A percentile compares a stretch with the other conserved stretches of the same genome.
phyloP scores from a whole-genome alignment of 306 rosid species.

The Arachis hypogaea region DNA sequence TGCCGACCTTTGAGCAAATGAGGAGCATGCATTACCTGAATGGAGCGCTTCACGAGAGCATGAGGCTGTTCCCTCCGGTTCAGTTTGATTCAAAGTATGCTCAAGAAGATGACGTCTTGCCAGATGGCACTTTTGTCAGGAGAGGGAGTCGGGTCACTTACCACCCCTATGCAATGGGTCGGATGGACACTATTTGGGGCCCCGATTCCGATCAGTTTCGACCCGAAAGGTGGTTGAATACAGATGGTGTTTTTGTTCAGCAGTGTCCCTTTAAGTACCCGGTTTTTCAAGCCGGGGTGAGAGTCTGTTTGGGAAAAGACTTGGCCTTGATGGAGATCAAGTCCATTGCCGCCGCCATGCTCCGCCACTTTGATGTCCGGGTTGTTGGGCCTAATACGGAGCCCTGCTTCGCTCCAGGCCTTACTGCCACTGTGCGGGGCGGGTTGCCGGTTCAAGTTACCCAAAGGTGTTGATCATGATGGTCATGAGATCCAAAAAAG shows the following conservation, averaged over 20 bases:
- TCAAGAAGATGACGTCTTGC: slow-evolving; percentile 70
- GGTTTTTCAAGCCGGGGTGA: slow-evolving; percentile 78
- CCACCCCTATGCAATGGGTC: slow-evolving; percentile 97
- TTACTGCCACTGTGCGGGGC: slow-evolving; percentile 69
- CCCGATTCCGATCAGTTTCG: slow-evolving; percentile 61
- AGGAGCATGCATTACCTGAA: slow-evolving; percentile 70
- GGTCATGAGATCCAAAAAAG: too few species aligned
- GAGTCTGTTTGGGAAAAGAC: slow-evolving; percentile 91
- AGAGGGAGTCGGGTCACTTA: slow-evolving; percentile 80
- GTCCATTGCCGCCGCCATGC: slow-evolving; percentile 41
- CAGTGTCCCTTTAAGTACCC: slow-evolving; percentile 69
- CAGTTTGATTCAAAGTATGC: slow-evolving; percentile 88
- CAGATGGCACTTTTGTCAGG: slow-evolving; percentile 74
- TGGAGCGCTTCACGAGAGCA: slow-evolving; percentile 70
- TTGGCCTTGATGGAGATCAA: slow-evolving; percentile 76
- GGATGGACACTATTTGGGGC: slow-evolving; percentile 87
- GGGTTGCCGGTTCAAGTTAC: slow-evolving; percentile 69
- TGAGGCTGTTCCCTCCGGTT: slow-evolving; percentile 85
- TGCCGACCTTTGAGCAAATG: slow-evolving; percentile 47
- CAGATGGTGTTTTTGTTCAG: slow-evolving; percentile 48
- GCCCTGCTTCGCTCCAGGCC: slow-evolving; percentile 66
- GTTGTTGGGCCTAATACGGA: slow-evolving; percentile 27
- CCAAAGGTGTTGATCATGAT: slow-evolving; percentile 36
- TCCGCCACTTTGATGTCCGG: slow-evolving; percentile 56
- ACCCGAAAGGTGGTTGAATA: slow-evolving; percentile 77